These are phyloP conservation scores for Pseudocercospora vitis DNA, from an alignment of 2,329 filamentous ascomycete genomes.

Conservation along the genomic window DNA sequence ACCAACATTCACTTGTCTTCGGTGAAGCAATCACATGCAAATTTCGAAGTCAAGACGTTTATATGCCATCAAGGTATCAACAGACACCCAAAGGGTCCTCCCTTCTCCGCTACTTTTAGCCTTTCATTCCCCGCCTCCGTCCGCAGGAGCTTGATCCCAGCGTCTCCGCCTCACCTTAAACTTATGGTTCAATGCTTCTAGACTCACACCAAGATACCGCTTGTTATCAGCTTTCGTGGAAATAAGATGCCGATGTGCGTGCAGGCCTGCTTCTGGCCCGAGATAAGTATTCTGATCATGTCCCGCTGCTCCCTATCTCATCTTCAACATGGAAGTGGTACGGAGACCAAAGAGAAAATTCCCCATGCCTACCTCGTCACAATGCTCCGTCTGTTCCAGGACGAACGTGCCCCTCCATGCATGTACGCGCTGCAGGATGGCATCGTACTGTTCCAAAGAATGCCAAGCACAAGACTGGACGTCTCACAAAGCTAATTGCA, in stretches of 20 bases:
- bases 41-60: neutral
- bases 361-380: neutral
- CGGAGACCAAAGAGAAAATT: neutral
- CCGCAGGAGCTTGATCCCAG: conserved; percentile 2
- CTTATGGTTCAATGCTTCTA: neutral
- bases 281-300: neutral
- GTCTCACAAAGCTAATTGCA: conserved; percentile 24
- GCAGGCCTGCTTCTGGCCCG: neutral
- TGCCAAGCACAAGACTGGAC: conserved; percentile 25
- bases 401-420: conserved; percentile 2
- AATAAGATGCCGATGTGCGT: neutral
- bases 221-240: neutral
- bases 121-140: neutral
- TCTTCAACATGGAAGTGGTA: neutral
- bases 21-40: neutral
- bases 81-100: neutral
- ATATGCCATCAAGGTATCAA: neutral
- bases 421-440: conserved; percentile 15
- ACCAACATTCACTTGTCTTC: neutral
- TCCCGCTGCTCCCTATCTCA: neutral
- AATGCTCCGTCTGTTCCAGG: conserved; percentile 8
- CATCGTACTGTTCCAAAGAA: conserved; percentile 16
- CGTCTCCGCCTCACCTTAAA: neutral
- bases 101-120: neutral
- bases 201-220: neutral